Conservation (phyloP, 352 stramenopile genomes). For the Pythium coloratum region DNA sequence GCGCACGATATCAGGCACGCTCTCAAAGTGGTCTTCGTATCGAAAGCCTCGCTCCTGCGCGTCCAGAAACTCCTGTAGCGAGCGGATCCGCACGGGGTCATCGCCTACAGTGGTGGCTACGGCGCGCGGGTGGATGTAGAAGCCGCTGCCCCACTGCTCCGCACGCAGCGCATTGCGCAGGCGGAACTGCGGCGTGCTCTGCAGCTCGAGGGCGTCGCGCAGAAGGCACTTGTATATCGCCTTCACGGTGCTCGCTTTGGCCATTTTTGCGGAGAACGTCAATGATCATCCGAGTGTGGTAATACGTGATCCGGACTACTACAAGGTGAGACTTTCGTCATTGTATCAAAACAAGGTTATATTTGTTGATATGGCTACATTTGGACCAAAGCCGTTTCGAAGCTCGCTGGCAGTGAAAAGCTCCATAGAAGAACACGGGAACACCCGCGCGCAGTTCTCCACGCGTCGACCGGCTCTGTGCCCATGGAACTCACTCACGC, state of each 20-base stretch:
- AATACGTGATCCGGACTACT: too few species aligned
- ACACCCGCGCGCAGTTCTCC: neutral
- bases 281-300: neutral
- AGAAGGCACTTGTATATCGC: constrained; percentile 75
- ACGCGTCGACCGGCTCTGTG: neutral
- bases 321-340: neutral
- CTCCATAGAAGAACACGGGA: constrained; percentile 2
- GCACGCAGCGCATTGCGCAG: constrained; percentile 51
- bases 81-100: constrained; percentile 31
- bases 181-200: constrained; percentile 59
- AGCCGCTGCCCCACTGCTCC: constrained; percentile 66
- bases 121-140: constrained; percentile 37
- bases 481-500: neutral
- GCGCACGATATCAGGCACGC: constrained; percentile 42
- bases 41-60: constrained; percentile 43
- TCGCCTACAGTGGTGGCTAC: neutral
- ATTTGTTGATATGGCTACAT: neutral
- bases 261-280: constrained; percentile 26
- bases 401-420: neutral
- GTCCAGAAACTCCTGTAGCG: constrained; percentile 45
- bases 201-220: constrained; percentile 52
- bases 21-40: constrained; percentile 29
- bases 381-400: neutral
- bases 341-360: too few species aligned
- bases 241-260: constrained; percentile 38